A percentile compares a stretch with the other conserved stretches of the same genome.
phyloP scores from a whole-genome alignment of 176 grass and related monocot species.

The Calamus simplicifolius region DNA sequence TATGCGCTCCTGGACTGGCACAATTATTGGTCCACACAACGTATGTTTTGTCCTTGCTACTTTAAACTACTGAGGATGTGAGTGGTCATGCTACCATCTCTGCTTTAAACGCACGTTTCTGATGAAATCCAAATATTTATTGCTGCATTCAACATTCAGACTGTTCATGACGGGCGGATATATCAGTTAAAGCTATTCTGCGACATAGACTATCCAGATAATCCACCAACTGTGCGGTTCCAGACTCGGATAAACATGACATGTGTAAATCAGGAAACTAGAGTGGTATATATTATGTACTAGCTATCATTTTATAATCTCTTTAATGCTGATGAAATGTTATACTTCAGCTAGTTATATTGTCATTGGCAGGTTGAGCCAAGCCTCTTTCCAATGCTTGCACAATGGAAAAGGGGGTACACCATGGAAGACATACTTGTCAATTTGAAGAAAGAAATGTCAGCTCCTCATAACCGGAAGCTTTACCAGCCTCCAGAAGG shows the following conservation, averaged over 20 bases:
- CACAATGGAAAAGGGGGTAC: neutral
- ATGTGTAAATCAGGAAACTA: constrained; percentile 5
- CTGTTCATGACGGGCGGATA: constrained; percentile 8
- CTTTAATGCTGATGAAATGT: constrained; percentile 6
- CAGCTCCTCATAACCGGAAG: constrained; percentile 49
- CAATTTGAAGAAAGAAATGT: constrained; percentile 5
- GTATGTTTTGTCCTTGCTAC: neutral
- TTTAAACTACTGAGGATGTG: neutral
- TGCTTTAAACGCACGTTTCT: no score
- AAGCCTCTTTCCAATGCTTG: constrained; percentile 1
- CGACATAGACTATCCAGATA: constrained; percentile 5
- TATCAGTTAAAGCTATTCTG: constrained; percentile 13
- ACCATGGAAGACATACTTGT: neutral
- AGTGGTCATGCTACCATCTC: neutral
- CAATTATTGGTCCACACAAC: constrained; percentile 6
- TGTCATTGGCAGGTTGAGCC: constrained; percentile 29
- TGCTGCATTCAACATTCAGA: no score
- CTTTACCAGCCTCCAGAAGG: constrained; percentile 80
- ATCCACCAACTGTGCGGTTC: neutral
- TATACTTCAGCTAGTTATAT: constrained; percentile 9
- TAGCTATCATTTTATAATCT: neutral
- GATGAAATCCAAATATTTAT: no score
- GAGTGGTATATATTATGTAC: constrained; percentile 1
- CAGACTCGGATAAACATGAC: constrained; percentile 5
- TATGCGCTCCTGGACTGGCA: constrained; percentile 8